Base-by-base conservation (phyloP, 75 land plant species). In the Sequoia sempervirens region DNA sequence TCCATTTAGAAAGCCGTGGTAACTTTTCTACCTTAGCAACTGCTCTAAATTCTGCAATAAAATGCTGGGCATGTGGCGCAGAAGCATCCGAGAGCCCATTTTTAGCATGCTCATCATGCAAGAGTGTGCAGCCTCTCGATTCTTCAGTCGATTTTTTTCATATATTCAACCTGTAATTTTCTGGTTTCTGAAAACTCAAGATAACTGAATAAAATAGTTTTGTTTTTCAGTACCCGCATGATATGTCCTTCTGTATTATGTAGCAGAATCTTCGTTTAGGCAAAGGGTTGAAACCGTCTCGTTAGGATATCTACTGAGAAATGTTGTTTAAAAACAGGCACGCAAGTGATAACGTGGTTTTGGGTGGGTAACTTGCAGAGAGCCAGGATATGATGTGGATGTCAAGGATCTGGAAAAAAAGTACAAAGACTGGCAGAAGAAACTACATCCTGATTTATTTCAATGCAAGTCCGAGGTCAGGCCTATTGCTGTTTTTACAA, bases 381-480 rank as follows among this genome's bases (percentile, higher is more conserved):
- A 92, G 73, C 89, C 85, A 80, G 84, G 75, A 40, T 95, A 85
- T 84, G 90, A 88, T 2, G 83, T 95, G 58, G 89, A 86, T 80
- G 87, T 80, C 23, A 89, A 85, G 6, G 88, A 84, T 80, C 86
- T 96, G 30, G 95, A 96, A 84, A 84, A 86, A n/a, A 92, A 88
- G 85, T 96, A 95, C 83, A 95, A 96, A 83, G 91, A 90, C 34
- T 91, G 96, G 89, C 97, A 95, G 86, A 96, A 96, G 89, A 93
- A 88, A 53, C 75, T 96, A 54, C 99, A 96, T 79, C 99, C 99
- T 89, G 99, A 96, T 88, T 58, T 96, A 47, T 91, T 92, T 47
- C 93, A 94, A 84, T 64, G 91, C 40, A 96, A 96, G 86, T 91
- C 99, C 20, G 85, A 92, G 94, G 99, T 95, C 45, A 75, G 82